A percentile compares a stretch with the other conserved stretches of the same genome.
Evolutionary conservation across 2,329 filamentous ascomycete species (phyloP).

Genomic region (Lecanoromycetidae sp.): DNA sequence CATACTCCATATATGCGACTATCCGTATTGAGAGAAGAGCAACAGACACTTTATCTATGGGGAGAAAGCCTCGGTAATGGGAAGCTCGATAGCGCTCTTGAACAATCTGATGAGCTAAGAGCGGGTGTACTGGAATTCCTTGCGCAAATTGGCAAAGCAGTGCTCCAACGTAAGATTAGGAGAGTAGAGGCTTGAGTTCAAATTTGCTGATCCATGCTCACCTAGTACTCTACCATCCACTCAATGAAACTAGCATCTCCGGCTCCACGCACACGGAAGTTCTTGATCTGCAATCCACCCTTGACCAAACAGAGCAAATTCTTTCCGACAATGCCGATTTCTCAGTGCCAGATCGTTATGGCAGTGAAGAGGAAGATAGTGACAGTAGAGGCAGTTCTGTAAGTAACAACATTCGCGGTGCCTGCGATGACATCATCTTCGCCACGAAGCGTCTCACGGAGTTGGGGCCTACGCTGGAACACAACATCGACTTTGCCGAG

Average conservation of each 20-base stretch:
- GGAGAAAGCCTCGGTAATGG: slow-evolving; percentile 8
- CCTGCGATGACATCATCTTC: slow-evolving; percentile 4
- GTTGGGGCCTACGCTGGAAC: slow-evolving; percentile 9
- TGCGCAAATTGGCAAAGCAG: not conserved
- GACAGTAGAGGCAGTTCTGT: not conserved
- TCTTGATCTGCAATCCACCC: no score
- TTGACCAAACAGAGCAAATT: not conserved
- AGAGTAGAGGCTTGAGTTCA: no score
- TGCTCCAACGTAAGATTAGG: not conserved
- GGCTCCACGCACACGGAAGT: no score
- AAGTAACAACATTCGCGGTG: not conserved
- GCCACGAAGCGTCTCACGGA: slow-evolving; percentile 10
- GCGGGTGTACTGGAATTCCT: slow-evolving; percentile 3
- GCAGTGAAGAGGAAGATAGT: not conserved
- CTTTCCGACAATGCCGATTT: not conserved
- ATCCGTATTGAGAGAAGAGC: slow-evolving; percentile 3
- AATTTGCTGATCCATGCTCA: no score
- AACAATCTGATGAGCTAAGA: slow-evolving; percentile 2
- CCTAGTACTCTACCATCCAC: no score
- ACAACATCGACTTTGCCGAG: not conserved
- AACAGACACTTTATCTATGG: slow-evolving; percentile 14
- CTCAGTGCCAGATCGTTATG: not conserved
- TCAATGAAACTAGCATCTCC: no score
- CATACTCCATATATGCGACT: no score
- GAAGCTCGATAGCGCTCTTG: slow-evolving; percentile 9